Percentiles rank a stretch among this genome's conserved stretches.
Conservation (phyloP, 2,329 filamentous ascomycete species). For the Aspergillus tamarii region DNA sequence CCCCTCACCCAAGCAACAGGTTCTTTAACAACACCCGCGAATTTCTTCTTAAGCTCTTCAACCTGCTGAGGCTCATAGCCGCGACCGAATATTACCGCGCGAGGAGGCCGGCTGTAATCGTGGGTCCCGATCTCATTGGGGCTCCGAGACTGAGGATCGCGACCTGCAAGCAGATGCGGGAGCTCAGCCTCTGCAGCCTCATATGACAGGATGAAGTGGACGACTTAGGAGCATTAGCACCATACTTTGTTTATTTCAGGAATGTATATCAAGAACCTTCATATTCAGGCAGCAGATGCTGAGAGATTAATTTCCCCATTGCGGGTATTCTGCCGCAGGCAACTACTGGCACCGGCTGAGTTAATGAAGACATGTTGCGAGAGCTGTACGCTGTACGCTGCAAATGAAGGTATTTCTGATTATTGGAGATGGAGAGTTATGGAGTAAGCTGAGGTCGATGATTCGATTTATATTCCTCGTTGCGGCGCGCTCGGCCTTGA, state of each 20-base stretch:
- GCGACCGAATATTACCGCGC: slow-evolving; percentile 34
- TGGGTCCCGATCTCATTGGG: slow-evolving; percentile 29
- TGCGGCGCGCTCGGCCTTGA: neutral
- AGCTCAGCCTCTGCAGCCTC: slow-evolving; percentile 25
- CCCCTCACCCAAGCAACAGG: slow-evolving; percentile 20
- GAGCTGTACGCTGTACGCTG: slow-evolving; percentile 8
- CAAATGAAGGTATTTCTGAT: slow-evolving; percentile 5
- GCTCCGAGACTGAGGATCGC: slow-evolving; percentile 22
- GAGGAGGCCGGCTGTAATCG: slow-evolving; percentile 27
- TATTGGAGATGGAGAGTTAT: slow-evolving; percentile 7
- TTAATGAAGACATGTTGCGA: slow-evolving; percentile 16
- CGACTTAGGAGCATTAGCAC: slow-evolving; percentile 19
- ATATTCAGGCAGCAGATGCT: slow-evolving; percentile 9
- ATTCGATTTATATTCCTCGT: neutral
- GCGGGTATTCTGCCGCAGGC: slow-evolving; percentile 4
- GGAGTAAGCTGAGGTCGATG: neutral
- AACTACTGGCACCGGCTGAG: slow-evolving; percentile 13
- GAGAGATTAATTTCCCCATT: slow-evolving; percentile 3
- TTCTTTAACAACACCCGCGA: slow-evolving; percentile 3
- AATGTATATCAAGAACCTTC: slow-evolving; percentile 3
- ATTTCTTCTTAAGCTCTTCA: slow-evolving; percentile 15
- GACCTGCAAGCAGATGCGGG: slow-evolving; percentile 28
- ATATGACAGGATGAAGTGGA: slow-evolving; percentile 26
- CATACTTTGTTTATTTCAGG: neutral
- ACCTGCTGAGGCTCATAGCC: slow-evolving; percentile 22